Conservation (phyloP, 805 yeast species). For the Ogataea henricii region DNA sequence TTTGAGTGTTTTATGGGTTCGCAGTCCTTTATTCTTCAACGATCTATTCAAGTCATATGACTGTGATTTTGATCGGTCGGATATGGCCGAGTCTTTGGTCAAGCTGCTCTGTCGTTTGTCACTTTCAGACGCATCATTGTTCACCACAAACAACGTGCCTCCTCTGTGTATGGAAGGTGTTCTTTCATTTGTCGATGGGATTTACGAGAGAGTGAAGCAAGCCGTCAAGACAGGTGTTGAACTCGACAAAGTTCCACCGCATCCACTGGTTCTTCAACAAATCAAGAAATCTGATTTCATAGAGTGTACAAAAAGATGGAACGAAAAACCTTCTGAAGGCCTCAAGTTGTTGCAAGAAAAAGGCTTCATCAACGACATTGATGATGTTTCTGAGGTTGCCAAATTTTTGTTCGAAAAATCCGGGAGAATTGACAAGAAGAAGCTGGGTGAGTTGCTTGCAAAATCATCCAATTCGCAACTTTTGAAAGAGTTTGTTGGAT, state of each 20-base stretch:
- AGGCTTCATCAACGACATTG: slow-evolving; percentile 55
- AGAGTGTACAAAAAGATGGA: slow-evolving; percentile 72
- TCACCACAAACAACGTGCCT: slow-evolving; percentile 84
- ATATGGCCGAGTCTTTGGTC: slow-evolving; percentile 66
- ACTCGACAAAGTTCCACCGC: slow-evolving; percentile 20
- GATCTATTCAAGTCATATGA: slow-evolving; percentile 81
- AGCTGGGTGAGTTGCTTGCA: slow-evolving; percentile 82
- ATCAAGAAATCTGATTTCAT: slow-evolving; percentile 73
- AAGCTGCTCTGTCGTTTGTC: slow-evolving; percentile 76
- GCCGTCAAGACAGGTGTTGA: slow-evolving; percentile 30
- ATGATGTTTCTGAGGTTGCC: slow-evolving; percentile 67
- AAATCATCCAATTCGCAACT: slow-evolving; percentile 67
- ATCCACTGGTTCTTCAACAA: slow-evolving; percentile 44
- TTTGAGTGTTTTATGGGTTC: slow-evolving; percentile 75
- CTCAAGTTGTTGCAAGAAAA: slow-evolving; percentile 61
- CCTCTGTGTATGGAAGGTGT: slow-evolving; percentile 92
- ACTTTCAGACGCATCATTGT: slow-evolving; percentile 78
- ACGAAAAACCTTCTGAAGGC: slow-evolving; percentile 78
- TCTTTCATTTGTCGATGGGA: slow-evolving; percentile 64
- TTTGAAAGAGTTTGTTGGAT: slow-evolving; percentile 61
- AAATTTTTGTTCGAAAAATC: slow-evolving; percentile 75
- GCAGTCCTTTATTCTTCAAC: slow-evolving; percentile 77
- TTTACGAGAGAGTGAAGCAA: slow-evolving; percentile 52
- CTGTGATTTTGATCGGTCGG: slow-evolving; percentile 85
- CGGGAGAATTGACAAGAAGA: slow-evolving; percentile 81